Percentiles rank a stretch among this genome's conserved stretches.
phyloP scores from a whole-genome alignment of 2,329 filamentous ascomycete species.

The Lecanicillium sp. region DNA sequence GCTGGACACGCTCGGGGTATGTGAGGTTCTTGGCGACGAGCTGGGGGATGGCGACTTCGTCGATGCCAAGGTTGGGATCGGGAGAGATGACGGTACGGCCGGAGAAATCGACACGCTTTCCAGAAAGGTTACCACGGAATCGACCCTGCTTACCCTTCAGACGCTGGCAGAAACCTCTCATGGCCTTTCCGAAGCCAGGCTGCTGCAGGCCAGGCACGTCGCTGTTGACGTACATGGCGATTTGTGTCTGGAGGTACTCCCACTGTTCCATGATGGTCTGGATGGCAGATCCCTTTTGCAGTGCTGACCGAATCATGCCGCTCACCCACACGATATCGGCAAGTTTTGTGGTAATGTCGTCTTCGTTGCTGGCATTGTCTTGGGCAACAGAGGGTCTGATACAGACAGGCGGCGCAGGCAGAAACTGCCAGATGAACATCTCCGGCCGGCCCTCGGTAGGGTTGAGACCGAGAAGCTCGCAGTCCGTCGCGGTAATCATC shows the following conservation, averaged over 20 bases:
- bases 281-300: constrained; percentile 77
- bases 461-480: constrained; percentile 84
- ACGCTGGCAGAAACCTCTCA: constrained; percentile 89
- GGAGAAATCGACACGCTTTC: constrained; percentile 98
- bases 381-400: constrained; percentile 92
- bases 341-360: constrained; percentile 95
- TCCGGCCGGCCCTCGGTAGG: constrained; percentile 83
- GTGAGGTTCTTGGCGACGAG: constrained; percentile 95
- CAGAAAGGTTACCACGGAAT: constrained; percentile 93
- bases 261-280: constrained; percentile 95
- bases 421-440: constrained; percentile 96
- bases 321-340: constrained; percentile 93
- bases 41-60: constrained; percentile 86
- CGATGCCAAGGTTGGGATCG: constrained; percentile 87
- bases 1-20: constrained; percentile 82
- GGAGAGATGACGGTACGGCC: constrained; percentile 96
- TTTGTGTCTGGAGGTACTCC: constrained; percentile 93
- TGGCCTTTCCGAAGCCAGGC: constrained; percentile 78
- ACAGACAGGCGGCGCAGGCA: constrained; percentile 89
- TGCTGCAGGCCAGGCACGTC: constrained; percentile 91
- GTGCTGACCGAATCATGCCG: constrained; percentile 73
- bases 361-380: constrained; percentile 88
- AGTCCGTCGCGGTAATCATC: constrained; percentile 76
- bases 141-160: constrained; percentile 96
- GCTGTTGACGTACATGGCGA: constrained; percentile 97